Base-by-base conservation (phyloP, 2,329 filamentous ascomycete species). In the Daldinia sp. region DNA sequence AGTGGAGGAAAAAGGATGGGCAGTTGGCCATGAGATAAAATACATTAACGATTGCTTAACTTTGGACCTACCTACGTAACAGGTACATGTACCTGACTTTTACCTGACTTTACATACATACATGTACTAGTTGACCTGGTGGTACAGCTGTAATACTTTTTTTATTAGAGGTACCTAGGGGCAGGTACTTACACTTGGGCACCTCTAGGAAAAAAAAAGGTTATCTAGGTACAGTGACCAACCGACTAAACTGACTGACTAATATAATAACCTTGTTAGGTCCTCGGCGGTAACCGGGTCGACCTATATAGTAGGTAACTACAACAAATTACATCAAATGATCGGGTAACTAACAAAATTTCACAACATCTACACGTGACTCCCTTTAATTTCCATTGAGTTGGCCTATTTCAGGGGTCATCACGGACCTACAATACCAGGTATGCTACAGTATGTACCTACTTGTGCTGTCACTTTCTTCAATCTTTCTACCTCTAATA, bases 231-330 rank as follows among this genome's bases (percentile, higher is more conserved):
- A 35, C 33, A 9, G 20, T 23, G 20, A 44, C 10, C 30, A 20
- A 10, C 33, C 13, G 13, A 15, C 13, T 39, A 39, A 4, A 4
- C 35, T 39, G 13, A 13, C 35, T 39, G 12, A 39, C 35, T 39
- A 39, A 39, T 39, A 15, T 4, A 4, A 13, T 39, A 39, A 35
- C 10, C 7, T 35, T 59, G 7, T n/a, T 60, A 68, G 57, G 57
- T 65, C 42, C 60, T 67, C 61, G 63, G 66, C 66, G 56, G 69
- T 69, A 71, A 71, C 66, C 69, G 60, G 68, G 61, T 56, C 68
- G 67, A 65, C 68, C 50, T 20, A 23, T 18, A 54, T 5, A 12
- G 6, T 23, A 23, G 20, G 20, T 23, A 23, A 23, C 20, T 23
- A 23, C 20, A 23, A 23, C 20, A 23, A 23, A 23, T 23, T 23